Conservation (phyloP, 345 rosid genomes). For the Pistacia integerrima region DNA sequence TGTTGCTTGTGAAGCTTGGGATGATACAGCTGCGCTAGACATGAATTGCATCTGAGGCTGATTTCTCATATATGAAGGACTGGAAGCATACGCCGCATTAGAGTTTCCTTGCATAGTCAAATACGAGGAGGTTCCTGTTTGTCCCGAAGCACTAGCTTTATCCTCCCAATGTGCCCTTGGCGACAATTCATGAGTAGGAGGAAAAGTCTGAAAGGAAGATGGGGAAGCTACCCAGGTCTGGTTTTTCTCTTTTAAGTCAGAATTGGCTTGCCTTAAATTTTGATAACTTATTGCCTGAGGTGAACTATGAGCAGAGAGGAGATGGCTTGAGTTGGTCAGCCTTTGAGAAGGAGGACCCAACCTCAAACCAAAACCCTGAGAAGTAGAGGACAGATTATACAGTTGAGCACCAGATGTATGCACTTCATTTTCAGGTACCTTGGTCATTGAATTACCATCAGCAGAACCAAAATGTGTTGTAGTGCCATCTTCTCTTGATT, state of each 20-base stretch:
- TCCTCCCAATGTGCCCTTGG: conserved; percentile 28
- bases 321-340: conserved; percentile 24
- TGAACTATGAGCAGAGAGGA: conserved; percentile 28
- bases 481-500: conserved; percentile 27
- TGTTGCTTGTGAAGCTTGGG: conserved; percentile 25
- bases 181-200: conserved; percentile 28
- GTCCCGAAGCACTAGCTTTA: conserved; percentile 15
- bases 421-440: conserved; percentile 20
- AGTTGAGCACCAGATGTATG: conserved; percentile 20
- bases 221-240: conserved; percentile 29
- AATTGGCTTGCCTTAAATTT: conserved; percentile 21
- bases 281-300: conserved; percentile 18
- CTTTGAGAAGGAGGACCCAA: conserved; percentile 47
- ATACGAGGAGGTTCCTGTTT: conserved; percentile 17
- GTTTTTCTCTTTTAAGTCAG: conserved; percentile 34
- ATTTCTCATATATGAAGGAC: conserved; percentile 21
- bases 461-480: conserved; percentile 20
- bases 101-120: conserved; percentile 31
- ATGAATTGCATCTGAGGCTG: conserved; percentile 30
- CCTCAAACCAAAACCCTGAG: conserved; percentile 54
- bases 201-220: conserved; percentile 33
- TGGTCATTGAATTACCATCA: conserved; percentile 15
- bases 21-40: conserved; percentile 21
- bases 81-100: conserved; percentile 17
- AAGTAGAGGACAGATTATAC: conserved; percentile 34